phyloP scores from a whole-genome alignment of 306 rosid species.

The Gastrolobium bilobum region DNA sequence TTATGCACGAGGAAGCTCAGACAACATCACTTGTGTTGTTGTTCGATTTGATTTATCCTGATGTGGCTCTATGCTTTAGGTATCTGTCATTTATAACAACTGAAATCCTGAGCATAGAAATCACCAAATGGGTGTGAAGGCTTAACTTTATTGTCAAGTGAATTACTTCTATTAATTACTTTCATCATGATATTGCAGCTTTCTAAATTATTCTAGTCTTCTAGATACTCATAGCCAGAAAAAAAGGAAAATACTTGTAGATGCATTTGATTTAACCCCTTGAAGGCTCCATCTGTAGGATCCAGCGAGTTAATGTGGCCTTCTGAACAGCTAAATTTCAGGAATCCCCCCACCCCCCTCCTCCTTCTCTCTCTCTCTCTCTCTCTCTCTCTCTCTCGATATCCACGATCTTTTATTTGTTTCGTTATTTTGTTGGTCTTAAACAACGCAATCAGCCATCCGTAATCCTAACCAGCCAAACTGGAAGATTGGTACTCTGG shows the following conservation, averaged over 20 bases:
- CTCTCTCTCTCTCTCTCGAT: not conserved
- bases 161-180: slow-evolving; percentile 1
- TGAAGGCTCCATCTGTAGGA: slow-evolving; percentile 26
- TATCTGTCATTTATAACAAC: slow-evolving; percentile 39
- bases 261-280: slow-evolving; percentile 39
- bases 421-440: slow-evolving; percentile 2
- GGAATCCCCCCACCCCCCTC: not conserved
- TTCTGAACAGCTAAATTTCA: slow-evolving; percentile 34
- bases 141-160: slow-evolving; percentile 18
- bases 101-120: slow-evolving; percentile 39
- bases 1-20: slow-evolving; percentile 81
- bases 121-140: slow-evolving; percentile 23
- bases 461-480: not conserved
- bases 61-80: slow-evolving; percentile 41
- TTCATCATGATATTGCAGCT: slow-evolving; percentile 46
- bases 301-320: slow-evolving; percentile 35
- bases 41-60: slow-evolving; percentile 80
- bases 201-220: slow-evolving; percentile 34
- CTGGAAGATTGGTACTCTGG: slow-evolving; percentile 26
- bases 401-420: slow-evolving; percentile 35
- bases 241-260: slow-evolving; percentile 27
- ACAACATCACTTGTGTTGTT: slow-evolving; percentile 88
- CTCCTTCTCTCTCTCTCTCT: too few species aligned
- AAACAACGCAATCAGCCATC: not conserved
- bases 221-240: slow-evolving; percentile 24